Base-by-base conservation (phyloP, 2,329 filamentous ascomycete genomes). In the Exophiala sideris region DNA sequence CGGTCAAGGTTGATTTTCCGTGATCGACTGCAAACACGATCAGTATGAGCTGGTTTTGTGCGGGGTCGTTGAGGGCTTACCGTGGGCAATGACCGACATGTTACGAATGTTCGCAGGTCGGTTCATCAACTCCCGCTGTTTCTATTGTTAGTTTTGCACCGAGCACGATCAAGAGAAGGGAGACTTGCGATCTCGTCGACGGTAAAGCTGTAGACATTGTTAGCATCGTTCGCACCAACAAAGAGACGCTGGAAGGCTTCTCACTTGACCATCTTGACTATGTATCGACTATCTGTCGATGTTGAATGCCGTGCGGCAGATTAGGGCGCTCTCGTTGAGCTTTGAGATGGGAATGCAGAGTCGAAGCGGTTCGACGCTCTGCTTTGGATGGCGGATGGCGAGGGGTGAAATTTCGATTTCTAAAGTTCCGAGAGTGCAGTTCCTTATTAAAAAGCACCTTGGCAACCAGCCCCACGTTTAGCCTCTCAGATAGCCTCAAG, bases 21-120 rank as follows among this genome's bases (percentile, higher is more conserved):
- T 99, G 94, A 80, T 99, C 94, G 86, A 99, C 84, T 84, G 64
- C 59, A 55, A 14, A 20, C 36, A 36, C 38, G 18, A 52, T 54
- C 7, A 53, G 41, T 29, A 45, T 45, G 8, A 14, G 9, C 14
- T 38, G 11, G 39, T 12, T 29, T 41, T n/a, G 16, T 21, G 35
- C 11, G 9, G 34, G n/a, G 45, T 48, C 16, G 16, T 36, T 38
- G n/a, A 39, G 14, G 21, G 48, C 53, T 41, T 77, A 84, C 81
- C 91, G 83, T 99, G 94, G 77, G 94, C 94, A 90, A 97, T 97
- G 77, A 99, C 94, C 81, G 91, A 96, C 92, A 96, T 97, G 86
- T 97, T 97, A 73, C 84, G 81, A 76, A 86, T 85, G 77, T 85
- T 86, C 71, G 76, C 76, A 69, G 70, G 72, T 61, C 71, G 70